A percentile compares a stretch with the other conserved stretches of the same genome.
Evolutionary conservation across 2,329 filamentous ascomycete genomes (phyloP).

Genomic region (Apiospora malaysiana): DNA sequence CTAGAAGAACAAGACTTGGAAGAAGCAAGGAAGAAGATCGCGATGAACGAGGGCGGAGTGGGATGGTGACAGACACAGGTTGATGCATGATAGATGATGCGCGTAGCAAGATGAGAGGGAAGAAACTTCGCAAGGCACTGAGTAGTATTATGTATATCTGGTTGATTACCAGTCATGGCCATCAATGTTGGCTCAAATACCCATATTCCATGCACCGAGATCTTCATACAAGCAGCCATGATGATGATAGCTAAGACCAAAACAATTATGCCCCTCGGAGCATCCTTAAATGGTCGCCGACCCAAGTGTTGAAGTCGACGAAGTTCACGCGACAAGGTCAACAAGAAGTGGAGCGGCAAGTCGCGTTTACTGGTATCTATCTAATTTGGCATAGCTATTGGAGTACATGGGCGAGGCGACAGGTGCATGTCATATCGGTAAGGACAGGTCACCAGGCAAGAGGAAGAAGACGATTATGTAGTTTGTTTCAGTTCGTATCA

Average conservation of each 20-base stretch:
- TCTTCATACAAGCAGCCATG: not conserved
- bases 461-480: constrained; percentile 7
- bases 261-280: not conserved
- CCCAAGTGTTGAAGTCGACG: too few species aligned
- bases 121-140: not conserved
- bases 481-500: constrained; percentile 40
- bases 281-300: not conserved
- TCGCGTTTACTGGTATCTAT: too few species aligned
- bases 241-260: too few species aligned
- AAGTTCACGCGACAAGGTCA: too few species aligned
- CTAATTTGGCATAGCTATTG: too few species aligned
- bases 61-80: not conserved
- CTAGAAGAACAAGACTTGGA: too few species aligned
- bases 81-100: not conserved
- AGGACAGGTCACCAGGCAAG: not conserved
- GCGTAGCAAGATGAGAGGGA: not conserved
- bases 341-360: too few species aligned
- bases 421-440: too few species aligned
- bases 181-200: not conserved
- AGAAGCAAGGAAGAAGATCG: not conserved
- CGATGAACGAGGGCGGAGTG: too few species aligned
- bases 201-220: too few species aligned
- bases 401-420: too few species aligned
- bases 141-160: not conserved
- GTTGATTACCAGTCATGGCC: not conserved